Conservation (phyloP, 148 eudicot genomes). For the Nyssa sinensis region DNA sequence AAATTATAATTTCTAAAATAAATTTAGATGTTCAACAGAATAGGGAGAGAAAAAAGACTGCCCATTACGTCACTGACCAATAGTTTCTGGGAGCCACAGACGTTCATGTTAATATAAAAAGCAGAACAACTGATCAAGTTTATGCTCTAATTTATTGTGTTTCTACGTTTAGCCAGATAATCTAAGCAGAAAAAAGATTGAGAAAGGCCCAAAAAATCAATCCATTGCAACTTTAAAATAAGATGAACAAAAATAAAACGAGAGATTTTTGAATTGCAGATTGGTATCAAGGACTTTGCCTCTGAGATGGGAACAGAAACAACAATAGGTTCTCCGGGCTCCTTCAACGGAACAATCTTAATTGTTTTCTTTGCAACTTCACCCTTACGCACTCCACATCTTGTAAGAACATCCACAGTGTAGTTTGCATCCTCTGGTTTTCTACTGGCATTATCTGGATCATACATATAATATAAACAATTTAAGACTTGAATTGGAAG, state of each 20-base stretch:
- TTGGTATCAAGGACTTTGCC: conserved; percentile 40
- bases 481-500: neutral
- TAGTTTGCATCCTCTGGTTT: conserved; percentile 85
- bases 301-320: conserved; percentile 84
- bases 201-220: neutral
- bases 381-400: conserved; percentile 68
- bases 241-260: neutral
- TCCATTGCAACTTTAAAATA: conserved; percentile 9
- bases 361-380: conserved; percentile 55
- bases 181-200: neutral
- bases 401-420: conserved; percentile 79
- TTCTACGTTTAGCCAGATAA: neutral
- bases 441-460: conserved; percentile 61
- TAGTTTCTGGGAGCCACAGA: neutral
- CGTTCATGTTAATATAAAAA: too few species aligned
- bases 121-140: too few species aligned
- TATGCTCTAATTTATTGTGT: neutral
- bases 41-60: too few species aligned
- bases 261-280: neutral
- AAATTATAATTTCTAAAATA: neutral
- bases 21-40: neutral
- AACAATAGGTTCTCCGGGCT: conserved; percentile 81
- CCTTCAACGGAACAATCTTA: conserved; percentile 71
- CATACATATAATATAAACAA: neutral
- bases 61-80: neutral